Conservation (phyloP, 1,139 yeast genomes). For the Pneumocystis sp. region DNA sequence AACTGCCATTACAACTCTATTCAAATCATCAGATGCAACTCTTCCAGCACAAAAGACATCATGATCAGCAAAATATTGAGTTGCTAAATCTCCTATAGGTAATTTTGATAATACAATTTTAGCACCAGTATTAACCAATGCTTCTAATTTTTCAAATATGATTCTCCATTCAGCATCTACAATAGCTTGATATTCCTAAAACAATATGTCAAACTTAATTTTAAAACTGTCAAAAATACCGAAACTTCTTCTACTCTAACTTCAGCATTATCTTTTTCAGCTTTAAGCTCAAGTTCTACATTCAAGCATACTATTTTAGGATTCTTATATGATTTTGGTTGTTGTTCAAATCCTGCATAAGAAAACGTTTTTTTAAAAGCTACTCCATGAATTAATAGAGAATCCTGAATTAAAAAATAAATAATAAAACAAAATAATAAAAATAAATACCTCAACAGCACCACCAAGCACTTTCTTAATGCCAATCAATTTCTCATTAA, state of each 20-base stretch:
- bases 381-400: slow-evolving; percentile 78
- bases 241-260: slow-evolving; percentile 87
- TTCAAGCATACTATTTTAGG: slow-evolving; percentile 78
- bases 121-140: slow-evolving; percentile 74
- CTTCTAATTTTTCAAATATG: slow-evolving; percentile 70
- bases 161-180: slow-evolving; percentile 99
- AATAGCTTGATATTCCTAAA: slow-evolving; percentile 69
- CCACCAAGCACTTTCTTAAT: slow-evolving; percentile 95
- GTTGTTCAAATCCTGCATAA: slow-evolving; percentile 97
- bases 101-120: slow-evolving; percentile 82
- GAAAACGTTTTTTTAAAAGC: slow-evolving; percentile 95
- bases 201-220: background rate
- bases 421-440: slow-evolving; percentile 27
- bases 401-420: slow-evolving; percentile 18
- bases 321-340: slow-evolving; percentile 66
- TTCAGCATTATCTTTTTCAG: slow-evolving; percentile 98
- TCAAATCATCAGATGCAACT: slow-evolving; percentile 77
- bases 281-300: slow-evolving; percentile 89
- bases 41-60: slow-evolving; percentile 96
- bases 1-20: slow-evolving; percentile 81
- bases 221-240: background rate
- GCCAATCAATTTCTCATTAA: slow-evolving; percentile 84
- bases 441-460: slow-evolving; percentile 45
- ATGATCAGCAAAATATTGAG: slow-evolving; percentile 95
- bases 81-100: slow-evolving; percentile 96